Conservation (phyloP, 257 asterid species). For the Penstemon newberryi region DNA sequence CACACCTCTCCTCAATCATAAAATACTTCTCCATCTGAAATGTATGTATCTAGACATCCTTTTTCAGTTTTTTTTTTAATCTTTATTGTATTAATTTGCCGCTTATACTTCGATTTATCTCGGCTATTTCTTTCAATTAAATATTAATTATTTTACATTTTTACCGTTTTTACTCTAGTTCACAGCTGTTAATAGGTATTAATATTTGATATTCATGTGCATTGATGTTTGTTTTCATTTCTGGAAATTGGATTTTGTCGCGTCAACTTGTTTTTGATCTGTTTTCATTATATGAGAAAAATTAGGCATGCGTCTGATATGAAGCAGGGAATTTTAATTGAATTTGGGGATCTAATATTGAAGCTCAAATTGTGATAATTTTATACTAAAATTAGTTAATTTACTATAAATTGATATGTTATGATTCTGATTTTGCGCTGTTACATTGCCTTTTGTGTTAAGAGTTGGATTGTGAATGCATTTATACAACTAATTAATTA, state of each 20-base stretch:
- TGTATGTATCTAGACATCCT: constrained; percentile 9
- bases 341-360: constrained; percentile 24
- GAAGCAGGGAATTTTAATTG: constrained; percentile 10
- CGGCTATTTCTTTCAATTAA: not conserved
- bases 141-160: not conserved
- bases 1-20: not conserved
- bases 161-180: constrained; percentile 7
- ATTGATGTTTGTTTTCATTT: constrained; percentile 12
- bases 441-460: not conserved
- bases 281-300: constrained; percentile 7
- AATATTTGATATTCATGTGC: constrained; percentile 1
- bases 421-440: constrained; percentile 2
- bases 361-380: constrained; percentile 1
- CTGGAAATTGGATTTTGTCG: constrained; percentile 21
- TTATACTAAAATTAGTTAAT: not conserved
- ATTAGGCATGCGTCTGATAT: too few relatives aligned
- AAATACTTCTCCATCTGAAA: not conserved
- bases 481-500: too few relatives aligned
- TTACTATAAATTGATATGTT: not conserved
- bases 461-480: too few relatives aligned
- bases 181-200: too few relatives aligned
- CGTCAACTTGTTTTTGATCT: constrained; percentile 20
- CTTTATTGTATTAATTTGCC: not conserved
- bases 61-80: not conserved
- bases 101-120: constrained; percentile 6